Percentiles rank a stretch among this genome's conserved stretches.
phyloP scores from a whole-genome alignment of 2,329 filamentous ascomycete genomes.

The Aspergillus hortae region DNA sequence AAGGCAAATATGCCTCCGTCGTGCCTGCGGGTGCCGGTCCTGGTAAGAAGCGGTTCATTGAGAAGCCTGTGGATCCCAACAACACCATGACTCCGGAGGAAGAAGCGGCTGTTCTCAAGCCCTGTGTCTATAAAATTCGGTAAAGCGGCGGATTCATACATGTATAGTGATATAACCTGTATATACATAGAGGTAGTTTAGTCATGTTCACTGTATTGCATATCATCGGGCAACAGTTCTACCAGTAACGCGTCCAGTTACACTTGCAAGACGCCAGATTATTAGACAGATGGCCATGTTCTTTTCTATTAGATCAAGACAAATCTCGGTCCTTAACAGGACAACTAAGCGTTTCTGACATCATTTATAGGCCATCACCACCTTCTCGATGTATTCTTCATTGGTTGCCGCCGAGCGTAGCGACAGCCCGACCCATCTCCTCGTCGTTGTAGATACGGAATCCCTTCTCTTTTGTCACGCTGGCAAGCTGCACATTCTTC shows the following conservation, averaged over 20 bases:
- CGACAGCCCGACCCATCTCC: conserved; percentile 92
- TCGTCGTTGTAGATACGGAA: conserved; percentile 98
- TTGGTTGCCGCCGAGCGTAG: conserved; percentile 55
- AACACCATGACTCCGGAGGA: conserved; percentile 56
- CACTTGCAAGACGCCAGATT: conserved; percentile 6
- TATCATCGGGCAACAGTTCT: not conserved
- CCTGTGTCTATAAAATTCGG: conserved; percentile 91
- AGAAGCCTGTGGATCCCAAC: conserved; percentile 50
- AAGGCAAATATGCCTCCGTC: conserved; percentile 63
- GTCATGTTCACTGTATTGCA: conserved; percentile 6
- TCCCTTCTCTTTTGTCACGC: conserved; percentile 94
- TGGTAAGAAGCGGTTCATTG: conserved; percentile 54
- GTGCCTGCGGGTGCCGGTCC: conserved; percentile 28
- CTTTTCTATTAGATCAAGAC: conserved; percentile 28
- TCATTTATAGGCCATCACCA: conserved; percentile 13
- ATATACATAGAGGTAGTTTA: not conserved
- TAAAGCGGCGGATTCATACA: conserved; percentile 37
- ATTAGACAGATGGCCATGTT: conserved; percentile 22
- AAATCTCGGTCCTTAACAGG: conserved; percentile 13
- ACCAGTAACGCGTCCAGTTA: not conserved
- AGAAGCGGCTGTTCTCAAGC: conserved; percentile 75
- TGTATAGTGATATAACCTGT: not conserved
- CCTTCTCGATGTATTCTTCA: conserved; percentile 18
- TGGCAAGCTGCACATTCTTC: conserved; percentile 98
- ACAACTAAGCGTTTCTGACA: conserved; percentile 12